Percentiles rank a stretch among this genome's conserved stretches.
Conservation (phyloP, 2,329 filamentous ascomycete genomes). For the Zarea fungicola region DNA sequence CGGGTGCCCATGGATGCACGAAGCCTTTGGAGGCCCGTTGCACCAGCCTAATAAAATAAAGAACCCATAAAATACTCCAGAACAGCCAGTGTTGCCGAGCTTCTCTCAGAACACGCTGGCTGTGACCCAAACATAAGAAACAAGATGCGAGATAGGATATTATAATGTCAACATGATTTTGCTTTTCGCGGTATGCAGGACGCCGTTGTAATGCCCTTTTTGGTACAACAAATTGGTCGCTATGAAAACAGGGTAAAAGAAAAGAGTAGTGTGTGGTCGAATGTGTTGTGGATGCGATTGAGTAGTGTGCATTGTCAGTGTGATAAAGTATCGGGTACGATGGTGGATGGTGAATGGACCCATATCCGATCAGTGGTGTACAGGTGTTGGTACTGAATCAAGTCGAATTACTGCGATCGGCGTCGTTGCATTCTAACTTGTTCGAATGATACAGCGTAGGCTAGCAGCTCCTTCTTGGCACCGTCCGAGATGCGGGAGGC, state of each 20-base stretch:
- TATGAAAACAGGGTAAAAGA: constrained; percentile 16
- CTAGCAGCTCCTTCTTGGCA: constrained; percentile 71
- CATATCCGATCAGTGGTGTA: not conserved
- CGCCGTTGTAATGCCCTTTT: constrained; percentile 14
- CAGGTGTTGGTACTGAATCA: not conserved
- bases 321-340: constrained; percentile 14
- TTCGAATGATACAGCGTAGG: constrained; percentile 86
- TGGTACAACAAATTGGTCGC: constrained; percentile 17
- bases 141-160: constrained; percentile 10
- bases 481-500: constrained; percentile 63
- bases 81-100: not conserved
- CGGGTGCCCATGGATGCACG: constrained; percentile 3
- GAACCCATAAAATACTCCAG: constrained; percentile 5
- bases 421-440: constrained; percentile 61
- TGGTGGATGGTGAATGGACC: constrained; percentile 17
- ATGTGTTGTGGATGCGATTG: not conserved
- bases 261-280: not conserved
- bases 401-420: constrained; percentile 44
- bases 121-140: constrained; percentile 1
- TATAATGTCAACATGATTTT: constrained; percentile 12
- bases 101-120: constrained; percentile 1
- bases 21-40: not conserved
- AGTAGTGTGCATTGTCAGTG: constrained; percentile 13
- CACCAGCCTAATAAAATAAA: not conserved
- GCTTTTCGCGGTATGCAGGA: constrained; percentile 13